These are phyloP conservation scores for Podila horticola DNA, from an alignment of 192 early-diverging fungal genomes.

Conservation along the genomic window DNA sequence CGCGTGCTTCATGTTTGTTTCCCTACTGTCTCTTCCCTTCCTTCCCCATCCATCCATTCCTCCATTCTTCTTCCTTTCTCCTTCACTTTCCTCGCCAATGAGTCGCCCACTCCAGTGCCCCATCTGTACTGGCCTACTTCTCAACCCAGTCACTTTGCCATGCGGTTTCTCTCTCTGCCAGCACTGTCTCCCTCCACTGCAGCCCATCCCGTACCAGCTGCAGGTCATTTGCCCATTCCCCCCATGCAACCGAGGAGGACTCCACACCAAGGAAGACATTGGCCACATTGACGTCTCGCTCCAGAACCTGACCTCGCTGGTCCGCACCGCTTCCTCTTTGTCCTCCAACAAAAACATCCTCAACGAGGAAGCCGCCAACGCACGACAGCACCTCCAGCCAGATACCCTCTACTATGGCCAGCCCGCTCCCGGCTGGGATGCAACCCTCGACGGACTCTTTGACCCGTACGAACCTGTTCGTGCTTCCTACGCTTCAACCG, in stretches of 20 bases:
- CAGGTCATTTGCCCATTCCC: constrained; percentile 34
- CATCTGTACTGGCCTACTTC: constrained; percentile 38
- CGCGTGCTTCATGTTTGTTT: not conserved
- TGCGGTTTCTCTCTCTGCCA: constrained; percentile 58
- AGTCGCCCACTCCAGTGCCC: constrained; percentile 38
- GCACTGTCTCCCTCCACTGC: constrained; percentile 21
- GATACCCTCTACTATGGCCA: constrained; percentile 19
- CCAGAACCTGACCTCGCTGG: constrained; percentile 24
- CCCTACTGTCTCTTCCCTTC: constrained; percentile 10
- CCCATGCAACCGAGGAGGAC: constrained; percentile 13
- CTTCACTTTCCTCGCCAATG: too few relatives aligned
- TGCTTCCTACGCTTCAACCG: not conserved
- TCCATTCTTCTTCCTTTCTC: not conserved
- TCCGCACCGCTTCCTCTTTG: constrained; percentile 16
- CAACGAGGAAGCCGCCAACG: constrained; percentile 13
- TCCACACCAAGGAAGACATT: constrained; percentile 16
- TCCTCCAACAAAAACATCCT: constrained; percentile 8
- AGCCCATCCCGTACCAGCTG: constrained; percentile 37
- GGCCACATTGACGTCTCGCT: constrained; percentile 50
- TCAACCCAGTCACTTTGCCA: constrained; percentile 52
- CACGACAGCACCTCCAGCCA: not conserved
- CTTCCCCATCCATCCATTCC: not conserved
- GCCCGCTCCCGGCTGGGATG: constrained; percentile 12
- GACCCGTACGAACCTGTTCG: constrained; percentile 13
- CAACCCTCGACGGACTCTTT: constrained; percentile 31